Percentiles rank a stretch among this genome's conserved stretches.
phyloP scores from a whole-genome alignment of 2,329 filamentous ascomycete genomes.

The Beauveria scarabaeidicola region DNA sequence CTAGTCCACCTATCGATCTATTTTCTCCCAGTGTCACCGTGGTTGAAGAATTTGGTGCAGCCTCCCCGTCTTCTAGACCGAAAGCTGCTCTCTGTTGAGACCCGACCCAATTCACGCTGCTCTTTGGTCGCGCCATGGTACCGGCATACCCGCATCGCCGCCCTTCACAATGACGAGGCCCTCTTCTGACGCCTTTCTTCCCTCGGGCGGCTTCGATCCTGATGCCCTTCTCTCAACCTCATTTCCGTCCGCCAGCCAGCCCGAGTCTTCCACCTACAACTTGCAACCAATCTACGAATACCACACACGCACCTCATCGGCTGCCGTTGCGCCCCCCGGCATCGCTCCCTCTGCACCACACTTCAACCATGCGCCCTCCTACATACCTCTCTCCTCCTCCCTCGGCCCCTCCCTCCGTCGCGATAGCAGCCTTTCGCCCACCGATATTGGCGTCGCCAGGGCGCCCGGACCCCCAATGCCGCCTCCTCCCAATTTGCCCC shows the following conservation, averaged over 20 bases:
- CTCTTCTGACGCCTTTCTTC: slow-evolving; percentile 34
- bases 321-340: slow-evolving; percentile 16
- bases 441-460: slow-evolving; percentile 3
- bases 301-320: slow-evolving; percentile 17
- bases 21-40: not conserved
- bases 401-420: slow-evolving; percentile 10
- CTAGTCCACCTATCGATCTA: not conserved
- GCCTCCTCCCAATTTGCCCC: not conserved
- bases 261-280: slow-evolving; percentile 30
- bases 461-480: slow-evolving; percentile 8
- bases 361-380: slow-evolving; percentile 10
- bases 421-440: slow-evolving; percentile 13
- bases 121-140: slow-evolving; percentile 8
- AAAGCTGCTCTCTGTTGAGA: not conserved
- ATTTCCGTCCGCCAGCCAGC: slow-evolving; percentile 20
- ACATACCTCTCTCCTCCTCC: slow-evolving; percentile 20
- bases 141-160: not conserved
- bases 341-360: slow-evolving; percentile 17
- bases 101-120: not conserved
- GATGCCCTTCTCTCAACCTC: slow-evolving; percentile 20
- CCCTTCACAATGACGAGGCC: slow-evolving; percentile 29
- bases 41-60: not conserved
- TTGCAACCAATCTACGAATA: slow-evolving; percentile 30
- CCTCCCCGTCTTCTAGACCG: not conserved
- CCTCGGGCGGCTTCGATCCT: slow-evolving; percentile 29